phyloP scores from a whole-genome alignment of 192 early-diverging fungal species.

The Helicostylum pulchrum region DNA sequence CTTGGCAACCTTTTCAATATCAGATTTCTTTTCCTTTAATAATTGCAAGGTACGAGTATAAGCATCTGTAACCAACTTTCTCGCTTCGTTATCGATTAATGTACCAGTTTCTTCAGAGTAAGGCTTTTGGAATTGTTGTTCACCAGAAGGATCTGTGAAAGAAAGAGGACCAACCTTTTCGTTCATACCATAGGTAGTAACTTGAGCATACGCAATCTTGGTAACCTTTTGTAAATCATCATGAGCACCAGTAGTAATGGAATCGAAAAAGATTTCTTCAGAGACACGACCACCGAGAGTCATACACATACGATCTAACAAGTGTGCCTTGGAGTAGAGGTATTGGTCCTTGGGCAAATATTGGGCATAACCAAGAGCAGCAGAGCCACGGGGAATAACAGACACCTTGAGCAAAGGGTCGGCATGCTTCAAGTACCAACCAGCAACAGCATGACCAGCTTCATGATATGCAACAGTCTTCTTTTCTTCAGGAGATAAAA shows the following conservation, averaged over 20 bases:
- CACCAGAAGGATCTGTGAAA: slow-evolving; percentile 68
- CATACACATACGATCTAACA: slow-evolving; percentile 92
- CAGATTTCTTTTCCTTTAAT: slow-evolving; percentile 77
- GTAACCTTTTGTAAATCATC: slow-evolving; percentile 98
- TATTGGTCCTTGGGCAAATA: slow-evolving; percentile 98
- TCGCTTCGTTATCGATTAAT: slow-evolving; percentile 94
- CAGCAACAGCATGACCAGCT: slow-evolving; percentile 97
- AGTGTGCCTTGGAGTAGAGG: slow-evolving; percentile 87
- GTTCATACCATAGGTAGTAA: slow-evolving; percentile 96
- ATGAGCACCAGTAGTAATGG: slow-evolving; percentile 95
- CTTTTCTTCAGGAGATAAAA: slow-evolving; percentile 95
- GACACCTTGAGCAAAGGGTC: slow-evolving; percentile 97
- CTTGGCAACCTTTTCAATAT: slow-evolving; percentile 91
- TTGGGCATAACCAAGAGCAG: slow-evolving; percentile 97
- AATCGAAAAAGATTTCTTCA: slow-evolving; percentile 90
- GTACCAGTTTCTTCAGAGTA: slow-evolving; percentile 93
- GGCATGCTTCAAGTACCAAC: slow-evolving; percentile 96
- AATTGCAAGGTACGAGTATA: slow-evolving; percentile 82
- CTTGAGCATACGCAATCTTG: slow-evolving; percentile 94
- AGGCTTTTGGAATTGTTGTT: slow-evolving; percentile 88
- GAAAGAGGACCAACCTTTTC: slow-evolving; percentile 80
- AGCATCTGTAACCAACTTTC: slow-evolving; percentile 75
- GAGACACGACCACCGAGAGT: slow-evolving; percentile 82
- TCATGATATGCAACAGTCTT: slow-evolving; percentile 99
- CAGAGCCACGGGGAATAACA: slow-evolving; percentile 95